These are phyloP conservation scores for Tieghemiomyces parasiticus DNA, from an alignment of 192 early-diverging fungal genomes.

Conservation along the genomic window DNA sequence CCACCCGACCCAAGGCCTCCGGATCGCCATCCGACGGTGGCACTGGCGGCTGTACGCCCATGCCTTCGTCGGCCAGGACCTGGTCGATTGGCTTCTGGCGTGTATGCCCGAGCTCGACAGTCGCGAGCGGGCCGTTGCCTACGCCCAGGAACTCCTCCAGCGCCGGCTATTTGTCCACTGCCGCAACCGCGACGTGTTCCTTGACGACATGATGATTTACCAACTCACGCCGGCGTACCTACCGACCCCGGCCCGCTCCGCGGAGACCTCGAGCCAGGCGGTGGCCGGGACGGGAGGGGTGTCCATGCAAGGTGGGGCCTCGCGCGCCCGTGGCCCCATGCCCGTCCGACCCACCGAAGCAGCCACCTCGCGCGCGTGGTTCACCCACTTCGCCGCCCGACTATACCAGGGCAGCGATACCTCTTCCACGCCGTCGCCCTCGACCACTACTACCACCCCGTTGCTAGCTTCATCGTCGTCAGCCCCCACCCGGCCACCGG, in stretches of 20 bases:
- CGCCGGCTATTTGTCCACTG: conserved; percentile 55
- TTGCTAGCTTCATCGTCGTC: too few species aligned
- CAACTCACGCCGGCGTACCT: conserved; percentile 36
- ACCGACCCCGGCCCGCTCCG: background rate
- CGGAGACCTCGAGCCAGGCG: background rate
- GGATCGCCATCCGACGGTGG: conserved; percentile 68
- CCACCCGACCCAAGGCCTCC: conserved; percentile 45
- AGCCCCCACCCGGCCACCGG: too few species aligned
- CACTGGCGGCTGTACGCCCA: conserved; percentile 57
- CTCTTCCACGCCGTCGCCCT: background rate
- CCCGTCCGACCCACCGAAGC: background rate
- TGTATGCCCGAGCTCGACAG: conserved; percentile 61
- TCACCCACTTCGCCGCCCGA: background rate
- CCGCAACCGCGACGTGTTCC: conserved; percentile 43
- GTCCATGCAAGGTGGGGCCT: too few species aligned
- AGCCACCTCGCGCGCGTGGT: background rate
- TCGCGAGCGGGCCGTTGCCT: conserved; percentile 55
- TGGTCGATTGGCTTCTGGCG: conserved; percentile 74
- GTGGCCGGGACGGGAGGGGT: too few species aligned
- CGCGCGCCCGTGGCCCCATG: too few species aligned
- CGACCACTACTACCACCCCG: too few species aligned
- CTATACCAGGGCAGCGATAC: background rate
- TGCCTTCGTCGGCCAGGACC: conserved; percentile 67
- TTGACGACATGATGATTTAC: conserved; percentile 90
- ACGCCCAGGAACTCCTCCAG: conserved; percentile 65